Conservation (phyloP, 2,329 filamentous ascomycete species). For the Corinectria fuckeliana region DNA sequence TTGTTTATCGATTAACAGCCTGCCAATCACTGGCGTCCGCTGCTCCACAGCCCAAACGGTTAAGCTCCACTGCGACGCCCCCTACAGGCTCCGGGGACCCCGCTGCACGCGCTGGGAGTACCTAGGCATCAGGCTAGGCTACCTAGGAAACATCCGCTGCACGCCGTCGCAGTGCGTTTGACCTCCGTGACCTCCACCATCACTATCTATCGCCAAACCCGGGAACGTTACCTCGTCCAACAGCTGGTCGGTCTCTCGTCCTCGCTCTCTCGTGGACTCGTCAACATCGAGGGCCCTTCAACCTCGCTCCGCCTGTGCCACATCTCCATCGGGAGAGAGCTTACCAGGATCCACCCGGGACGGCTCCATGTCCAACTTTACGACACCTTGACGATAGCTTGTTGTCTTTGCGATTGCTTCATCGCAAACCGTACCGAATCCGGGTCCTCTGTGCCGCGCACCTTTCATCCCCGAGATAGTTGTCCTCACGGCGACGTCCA, state of each 20-base stretch:
- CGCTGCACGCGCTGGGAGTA: neutral
- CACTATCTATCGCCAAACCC: conserved; percentile 10
- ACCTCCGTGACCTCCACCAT: conserved; percentile 2
- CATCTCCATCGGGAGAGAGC: conserved; percentile 8
- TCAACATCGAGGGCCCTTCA: neutral
- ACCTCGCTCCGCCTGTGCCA: conserved; percentile 6
- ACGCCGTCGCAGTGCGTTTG: neutral
- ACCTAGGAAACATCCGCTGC: conserved; percentile 13
- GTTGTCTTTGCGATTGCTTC: conserved; percentile 15
- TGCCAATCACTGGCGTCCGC: conserved; percentile 22
- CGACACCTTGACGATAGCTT: conserved; percentile 25
- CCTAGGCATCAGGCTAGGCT: conserved; percentile 3
- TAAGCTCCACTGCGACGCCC: neutral
- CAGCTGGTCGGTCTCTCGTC: too few species aligned
- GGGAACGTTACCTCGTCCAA: conserved; percentile 7
- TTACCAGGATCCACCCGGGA: conserved; percentile 9
- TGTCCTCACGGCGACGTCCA: neutral
- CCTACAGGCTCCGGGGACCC: neutral
- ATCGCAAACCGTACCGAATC: conserved; percentile 28
- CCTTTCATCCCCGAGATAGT: neutral
- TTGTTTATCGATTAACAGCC: conserved; percentile 30
- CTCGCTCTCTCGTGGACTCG: neutral
- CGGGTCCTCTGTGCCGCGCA: neutral
- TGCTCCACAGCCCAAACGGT: neutral
- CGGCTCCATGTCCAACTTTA: conserved; percentile 17